Conservation (phyloP, 2,329 filamentous ascomycete species). For the Xylariaceae sp. region DNA sequence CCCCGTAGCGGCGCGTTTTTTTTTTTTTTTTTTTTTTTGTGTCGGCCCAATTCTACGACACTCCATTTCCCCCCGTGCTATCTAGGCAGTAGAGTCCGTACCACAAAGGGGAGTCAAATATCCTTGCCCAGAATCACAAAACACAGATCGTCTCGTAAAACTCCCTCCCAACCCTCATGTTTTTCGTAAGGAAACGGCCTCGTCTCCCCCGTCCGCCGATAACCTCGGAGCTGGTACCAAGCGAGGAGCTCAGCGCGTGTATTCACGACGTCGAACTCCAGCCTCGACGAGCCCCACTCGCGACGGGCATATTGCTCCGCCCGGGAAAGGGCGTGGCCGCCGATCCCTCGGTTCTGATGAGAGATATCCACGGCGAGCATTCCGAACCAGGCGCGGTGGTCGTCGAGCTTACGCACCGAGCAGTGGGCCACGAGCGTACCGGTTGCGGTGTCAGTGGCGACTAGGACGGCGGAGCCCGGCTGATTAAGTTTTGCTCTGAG, state of each 20-base stretch:
- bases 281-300: slow-evolving; percentile 29
- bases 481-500: slow-evolving; percentile 18
- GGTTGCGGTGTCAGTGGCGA: slow-evolving; percentile 30
- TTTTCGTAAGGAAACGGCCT: slow-evolving; percentile 39
- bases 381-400: slow-evolving; percentile 38
- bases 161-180: slow-evolving; percentile 32
- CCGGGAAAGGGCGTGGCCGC: slow-evolving; percentile 35
- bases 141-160: slow-evolving; percentile 39
- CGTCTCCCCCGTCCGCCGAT: slow-evolving; percentile 35
- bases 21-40: too few species aligned
- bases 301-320: slow-evolving; percentile 37
- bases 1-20: too few species aligned
- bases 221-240: slow-evolving; percentile 43
- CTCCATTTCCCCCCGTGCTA: too few species aligned
- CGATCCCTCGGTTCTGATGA: slow-evolving; percentile 41
- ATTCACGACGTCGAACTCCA: slow-evolving; percentile 44
- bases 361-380: slow-evolving; percentile 43
- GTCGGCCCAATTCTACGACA: too few species aligned
- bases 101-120: slow-evolving; percentile 11
- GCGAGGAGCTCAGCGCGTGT: slow-evolving; percentile 39
- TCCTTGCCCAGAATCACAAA: slow-evolving; percentile 39
- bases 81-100: too few species aligned
- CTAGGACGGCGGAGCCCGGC: slow-evolving; percentile 25
- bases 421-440: slow-evolving; percentile 39
- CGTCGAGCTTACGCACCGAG: slow-evolving; percentile 33